Conservation (phyloP, 352 stramenopile species). For the Pythium monospermum region DNA sequence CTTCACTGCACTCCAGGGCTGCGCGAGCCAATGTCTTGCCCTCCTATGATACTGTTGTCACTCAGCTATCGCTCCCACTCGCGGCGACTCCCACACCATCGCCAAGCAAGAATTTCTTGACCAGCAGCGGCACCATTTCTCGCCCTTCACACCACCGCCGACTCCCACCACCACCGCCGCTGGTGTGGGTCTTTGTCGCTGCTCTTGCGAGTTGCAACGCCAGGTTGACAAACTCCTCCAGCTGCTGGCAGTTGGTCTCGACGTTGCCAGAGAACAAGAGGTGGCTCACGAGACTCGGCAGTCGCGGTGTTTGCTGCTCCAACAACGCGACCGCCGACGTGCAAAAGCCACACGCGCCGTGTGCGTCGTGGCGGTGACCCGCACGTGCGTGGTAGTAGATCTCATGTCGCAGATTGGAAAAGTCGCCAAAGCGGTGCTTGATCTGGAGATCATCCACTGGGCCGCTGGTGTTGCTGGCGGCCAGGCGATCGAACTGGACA, state of each 20-base stretch:
- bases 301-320: neutral
- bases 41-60: too few species aligned
- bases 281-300: slow-evolving; percentile 4
- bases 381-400: slow-evolving; percentile 13
- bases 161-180: too few species aligned
- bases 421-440: slow-evolving; percentile 10
- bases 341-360: slow-evolving; percentile 13
- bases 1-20: too few species aligned
- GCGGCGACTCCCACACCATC: slow-evolving; percentile 8
- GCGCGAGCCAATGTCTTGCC: too few species aligned
- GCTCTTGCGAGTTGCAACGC: slow-evolving; percentile 6
- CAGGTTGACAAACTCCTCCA: slow-evolving; percentile 11
- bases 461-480: neutral
- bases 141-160: slow-evolving; percentile 9
- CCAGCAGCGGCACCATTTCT: slow-evolving; percentile 11
- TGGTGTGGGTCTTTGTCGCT: slow-evolving; percentile 3
- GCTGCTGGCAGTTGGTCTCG: neutral
- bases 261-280: slow-evolving; percentile 2
- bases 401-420: slow-evolving; percentile 15
- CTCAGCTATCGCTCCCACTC: too few species aligned
- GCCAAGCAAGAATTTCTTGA: slow-evolving; percentile 13
- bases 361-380: slow-evolving; percentile 7
- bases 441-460: slow-evolving; percentile 3
- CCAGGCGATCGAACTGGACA: neutral
- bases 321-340: neutral